Percentiles rank a stretch among this genome's conserved stretches.
Conservation (phyloP, 208 protist species). For the Trypanosoma platydactyli region DNA sequence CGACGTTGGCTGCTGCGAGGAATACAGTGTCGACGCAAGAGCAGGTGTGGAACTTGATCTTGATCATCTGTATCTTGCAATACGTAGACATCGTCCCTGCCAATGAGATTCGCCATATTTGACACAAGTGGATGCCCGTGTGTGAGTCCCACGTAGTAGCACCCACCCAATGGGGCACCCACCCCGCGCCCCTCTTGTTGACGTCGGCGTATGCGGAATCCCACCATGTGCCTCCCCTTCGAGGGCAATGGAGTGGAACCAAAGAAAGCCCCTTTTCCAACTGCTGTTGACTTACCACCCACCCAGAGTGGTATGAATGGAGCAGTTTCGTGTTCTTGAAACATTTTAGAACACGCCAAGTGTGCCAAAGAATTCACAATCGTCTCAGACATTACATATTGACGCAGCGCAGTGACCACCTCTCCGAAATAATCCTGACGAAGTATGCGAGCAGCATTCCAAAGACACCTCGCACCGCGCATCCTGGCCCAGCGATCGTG, state of each 20-base stretch:
- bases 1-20: slow-evolving; percentile 71
- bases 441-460: slow-evolving; percentile 49
- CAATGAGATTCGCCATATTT: slow-evolving; percentile 75
- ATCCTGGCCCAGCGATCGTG: slow-evolving; percentile 69
- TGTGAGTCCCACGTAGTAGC: slow-evolving; percentile 87
- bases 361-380: slow-evolving; percentile 66
- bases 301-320: slow-evolving; percentile 58
- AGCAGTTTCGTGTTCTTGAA: slow-evolving; percentile 31
- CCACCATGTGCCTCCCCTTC: slow-evolving; percentile 71
- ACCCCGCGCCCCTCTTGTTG: slow-evolving; percentile 59
- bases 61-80: slow-evolving; percentile 89
- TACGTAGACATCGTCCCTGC: slow-evolving; percentile 76
- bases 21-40: slow-evolving; percentile 69
- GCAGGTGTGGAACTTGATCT: slow-evolving; percentile 80
- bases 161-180: slow-evolving; percentile 78
- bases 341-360: slow-evolving; percentile 51
- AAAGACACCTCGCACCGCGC: slow-evolving; percentile 65
- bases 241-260: slow-evolving; percentile 59
- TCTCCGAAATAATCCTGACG: slow-evolving; percentile 55
- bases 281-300: slow-evolving; percentile 49
- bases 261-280: slow-evolving; percentile 78
- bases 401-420: slow-evolving; percentile 33
- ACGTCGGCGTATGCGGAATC: slow-evolving; percentile 76
- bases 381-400: slow-evolving; percentile 34
- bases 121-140: slow-evolving; percentile 66